Evolutionary conservation across 768 basidiomycete species (phyloP).

Genomic region (Agaricus subrufescens): DNA sequence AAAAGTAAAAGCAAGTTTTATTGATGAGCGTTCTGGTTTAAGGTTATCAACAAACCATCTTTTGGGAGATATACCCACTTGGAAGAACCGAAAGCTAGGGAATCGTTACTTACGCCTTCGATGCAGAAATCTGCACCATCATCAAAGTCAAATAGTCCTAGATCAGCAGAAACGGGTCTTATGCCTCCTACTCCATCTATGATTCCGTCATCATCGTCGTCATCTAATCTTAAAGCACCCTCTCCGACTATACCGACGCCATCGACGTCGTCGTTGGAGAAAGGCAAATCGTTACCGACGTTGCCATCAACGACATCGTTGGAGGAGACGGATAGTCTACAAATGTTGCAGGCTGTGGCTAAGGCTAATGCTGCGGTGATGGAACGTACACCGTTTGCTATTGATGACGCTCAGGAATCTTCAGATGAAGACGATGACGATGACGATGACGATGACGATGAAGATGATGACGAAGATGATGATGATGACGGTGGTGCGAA

Average conservation of each 20-base stretch:
- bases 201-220: constrained; percentile 9
- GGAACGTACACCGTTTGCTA: constrained; percentile 94
- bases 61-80: constrained; percentile 82
- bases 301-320: constrained; percentile 15
- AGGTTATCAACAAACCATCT: constrained; percentile 75
- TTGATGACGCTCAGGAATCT: constrained; percentile 81
- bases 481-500: constrained; percentile 63
- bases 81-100: constrained; percentile 85
- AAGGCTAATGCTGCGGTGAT: constrained; percentile 82
- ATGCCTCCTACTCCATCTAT: not conserved
- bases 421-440: constrained; percentile 71
- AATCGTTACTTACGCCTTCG: constrained; percentile 73
- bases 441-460: constrained; percentile 74
- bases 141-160: constrained; percentile 32
- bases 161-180: constrained; percentile 4
- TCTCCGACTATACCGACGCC: constrained; percentile 22
- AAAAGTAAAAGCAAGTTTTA: not conserved
- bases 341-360: constrained; percentile 63
- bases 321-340: constrained; percentile 34
- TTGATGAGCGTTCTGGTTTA: not conserved
- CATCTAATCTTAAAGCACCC: constrained; percentile 23
- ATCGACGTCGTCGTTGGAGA: constrained; percentile 28
- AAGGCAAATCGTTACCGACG: constrained; percentile 22
- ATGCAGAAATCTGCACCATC: constrained; percentile 59
- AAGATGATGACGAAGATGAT: constrained; percentile 72